Percentiles rank a stretch among this genome's conserved stretches.
Conservation (phyloP, 2,329 filamentous ascomycete genomes). For the Monosporascus sp. region DNA sequence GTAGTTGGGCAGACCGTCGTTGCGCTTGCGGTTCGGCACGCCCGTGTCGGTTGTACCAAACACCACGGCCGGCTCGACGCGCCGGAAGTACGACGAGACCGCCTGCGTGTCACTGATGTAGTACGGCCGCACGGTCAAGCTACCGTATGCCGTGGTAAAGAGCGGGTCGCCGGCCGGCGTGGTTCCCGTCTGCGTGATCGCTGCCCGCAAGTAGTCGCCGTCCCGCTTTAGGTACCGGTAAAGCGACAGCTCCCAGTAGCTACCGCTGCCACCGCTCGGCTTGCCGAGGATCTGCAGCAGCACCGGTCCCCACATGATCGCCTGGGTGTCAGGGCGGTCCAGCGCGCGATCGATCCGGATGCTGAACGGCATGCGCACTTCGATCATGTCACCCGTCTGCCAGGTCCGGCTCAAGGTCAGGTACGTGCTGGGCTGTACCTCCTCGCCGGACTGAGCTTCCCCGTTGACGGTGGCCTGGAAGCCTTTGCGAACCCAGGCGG, state of each 20-base stretch:
- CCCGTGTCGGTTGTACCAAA: constrained; percentile 21
- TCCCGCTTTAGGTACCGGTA: constrained; percentile 25
- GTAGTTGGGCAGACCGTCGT: constrained; percentile 24
- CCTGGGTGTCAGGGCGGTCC: constrained; percentile 27
- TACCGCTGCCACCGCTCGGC: constrained; percentile 13
- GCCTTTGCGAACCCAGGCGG: constrained; percentile 21
- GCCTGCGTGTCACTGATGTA: constrained; percentile 23
- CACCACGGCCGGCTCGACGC: constrained; percentile 23
- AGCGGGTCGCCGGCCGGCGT: constrained; percentile 19
- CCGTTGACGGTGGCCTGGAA: constrained; percentile 24
- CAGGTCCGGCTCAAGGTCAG: constrained; percentile 23
- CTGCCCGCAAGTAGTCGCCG: constrained; percentile 22
- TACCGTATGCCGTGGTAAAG: constrained; percentile 13
- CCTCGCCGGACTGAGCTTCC: constrained; percentile 7
- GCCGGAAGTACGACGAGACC: constrained; percentile 26
- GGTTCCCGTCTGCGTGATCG: constrained; percentile 13
- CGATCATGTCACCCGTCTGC: constrained; percentile 22
- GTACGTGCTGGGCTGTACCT: constrained; percentile 20
- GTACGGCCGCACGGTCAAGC: constrained; percentile 22
- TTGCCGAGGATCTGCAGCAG: constrained; percentile 24
- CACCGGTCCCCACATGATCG: constrained; percentile 26
- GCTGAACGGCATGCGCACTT: constrained; percentile 25
- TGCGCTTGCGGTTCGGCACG: constrained; percentile 24
- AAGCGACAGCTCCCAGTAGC: constrained; percentile 23
- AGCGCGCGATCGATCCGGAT: constrained; percentile 24